Conservation (phyloP, 805 yeast genomes). For the Zygosaccharomyces rouxii region DNA sequence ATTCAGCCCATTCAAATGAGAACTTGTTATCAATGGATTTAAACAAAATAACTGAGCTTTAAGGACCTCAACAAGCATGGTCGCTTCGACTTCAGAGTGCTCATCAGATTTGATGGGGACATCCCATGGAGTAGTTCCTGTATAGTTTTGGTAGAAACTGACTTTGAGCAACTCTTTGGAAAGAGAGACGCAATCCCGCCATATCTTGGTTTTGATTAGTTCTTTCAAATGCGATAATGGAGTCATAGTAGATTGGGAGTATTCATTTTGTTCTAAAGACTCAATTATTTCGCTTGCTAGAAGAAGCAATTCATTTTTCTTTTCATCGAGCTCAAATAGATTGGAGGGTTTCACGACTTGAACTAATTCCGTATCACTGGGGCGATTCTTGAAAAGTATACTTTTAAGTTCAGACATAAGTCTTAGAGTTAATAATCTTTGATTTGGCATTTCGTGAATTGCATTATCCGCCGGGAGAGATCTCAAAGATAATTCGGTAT, state of each 20-base stretch:
- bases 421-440: constrained; percentile 55
- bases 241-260: background rate
- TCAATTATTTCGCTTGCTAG: constrained; percentile 6
- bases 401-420: constrained; percentile 39
- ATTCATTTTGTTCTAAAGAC: constrained; percentile 6
- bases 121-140: background rate
- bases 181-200: constrained; percentile 17
- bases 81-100: constrained; percentile 2
- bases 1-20: background rate
- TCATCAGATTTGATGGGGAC: background rate
- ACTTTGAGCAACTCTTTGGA: constrained; percentile 12
- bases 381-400: background rate
- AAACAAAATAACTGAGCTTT: background rate
- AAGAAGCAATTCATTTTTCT: constrained; percentile 12
- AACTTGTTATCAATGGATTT: background rate
- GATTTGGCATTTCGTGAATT: constrained; percentile 57
- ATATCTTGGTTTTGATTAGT: constrained; percentile 18
- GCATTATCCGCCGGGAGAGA: constrained; percentile 44
- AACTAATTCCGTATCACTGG: background rate
- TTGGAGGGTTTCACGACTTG: constrained; percentile 6
- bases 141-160: constrained; percentile 6
- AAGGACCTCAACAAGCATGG: background rate
- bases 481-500: constrained; percentile 62
- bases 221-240: constrained; percentile 14
- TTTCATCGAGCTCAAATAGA: constrained; percentile 4